phyloP scores from a whole-genome alignment of 306 rosid genomes.

The Glycine latifolia region DNA sequence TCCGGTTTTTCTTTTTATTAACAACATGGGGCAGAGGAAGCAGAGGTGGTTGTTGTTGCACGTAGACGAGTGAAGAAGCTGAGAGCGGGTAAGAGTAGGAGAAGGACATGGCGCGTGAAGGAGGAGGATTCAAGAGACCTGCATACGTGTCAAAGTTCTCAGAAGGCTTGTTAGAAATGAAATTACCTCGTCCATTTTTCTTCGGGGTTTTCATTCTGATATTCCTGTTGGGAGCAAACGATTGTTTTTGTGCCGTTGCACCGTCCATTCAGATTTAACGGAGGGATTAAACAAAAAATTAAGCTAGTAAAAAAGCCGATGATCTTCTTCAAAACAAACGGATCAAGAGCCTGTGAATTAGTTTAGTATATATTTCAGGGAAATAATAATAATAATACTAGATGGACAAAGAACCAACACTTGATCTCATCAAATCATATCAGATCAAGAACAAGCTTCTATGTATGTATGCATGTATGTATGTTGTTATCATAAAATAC shows the following conservation, averaged over 20 bases:
- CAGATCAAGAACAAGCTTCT: background rate
- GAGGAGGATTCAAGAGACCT: slow-evolving; percentile 53
- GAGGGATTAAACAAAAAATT: too few species aligned
- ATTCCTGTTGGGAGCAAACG: slow-evolving; percentile 53
- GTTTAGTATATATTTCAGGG: too few species aligned
- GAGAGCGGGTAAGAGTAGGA: slow-evolving; percentile 29
- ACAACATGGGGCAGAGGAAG: slow-evolving; percentile 71
- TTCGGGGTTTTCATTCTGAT: slow-evolving; percentile 52
- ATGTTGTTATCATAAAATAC: background rate
- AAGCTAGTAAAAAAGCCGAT: background rate
- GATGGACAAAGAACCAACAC: background rate
- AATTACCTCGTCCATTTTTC: slow-evolving; percentile 45
- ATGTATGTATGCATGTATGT: background rate
- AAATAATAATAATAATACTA: background rate
- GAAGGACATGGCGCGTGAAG: slow-evolving; percentile 42
- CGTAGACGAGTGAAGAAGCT: slow-evolving; percentile 8
- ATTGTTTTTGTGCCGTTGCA: slow-evolving; percentile 46
- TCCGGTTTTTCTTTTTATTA: too few species aligned
- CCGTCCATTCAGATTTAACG: slow-evolving; percentile 51
- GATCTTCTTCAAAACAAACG: slow-evolving; percentile 57
- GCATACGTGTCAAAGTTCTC: slow-evolving; percentile 57
- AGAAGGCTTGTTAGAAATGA: slow-evolving; percentile 34
- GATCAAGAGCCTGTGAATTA: slow-evolving; percentile 47
- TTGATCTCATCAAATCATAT: too few species aligned
- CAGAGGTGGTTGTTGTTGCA: slow-evolving; percentile 57